phyloP scores from a whole-genome alignment of 2,329 filamentous ascomycete genomes.

The Amesomyces nigricolor region DNA sequence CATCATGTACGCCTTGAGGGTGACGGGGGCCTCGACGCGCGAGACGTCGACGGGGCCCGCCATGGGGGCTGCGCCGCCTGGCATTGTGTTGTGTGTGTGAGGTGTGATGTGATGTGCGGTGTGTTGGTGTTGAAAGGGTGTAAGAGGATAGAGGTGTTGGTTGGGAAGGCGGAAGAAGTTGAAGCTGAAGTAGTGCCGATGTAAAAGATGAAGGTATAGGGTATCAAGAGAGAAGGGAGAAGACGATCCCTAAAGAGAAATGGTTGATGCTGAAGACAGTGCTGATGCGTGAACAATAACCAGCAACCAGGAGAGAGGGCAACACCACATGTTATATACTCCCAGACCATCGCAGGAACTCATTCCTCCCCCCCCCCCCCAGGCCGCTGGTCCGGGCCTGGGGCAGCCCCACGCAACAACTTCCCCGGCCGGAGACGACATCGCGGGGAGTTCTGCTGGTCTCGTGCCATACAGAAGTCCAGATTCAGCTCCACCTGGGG shows the following conservation, averaged over 20 bases:
- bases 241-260: no score
- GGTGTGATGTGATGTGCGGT: no score
- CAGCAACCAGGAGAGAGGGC: not conserved
- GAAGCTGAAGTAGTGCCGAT: no score
- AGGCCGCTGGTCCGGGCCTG: not conserved
- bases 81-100: constrained; percentile 14
- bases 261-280: not conserved
- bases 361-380: not conserved
- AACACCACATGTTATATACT: not conserved
- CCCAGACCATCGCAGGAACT: not conserved
- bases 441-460: constrained; percentile 4
- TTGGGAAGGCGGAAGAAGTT: not conserved
- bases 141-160: not conserved
- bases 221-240: no score
- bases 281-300: not conserved
- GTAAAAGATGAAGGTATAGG: no score
- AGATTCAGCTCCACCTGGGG: not conserved
- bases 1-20: constrained; percentile 53
- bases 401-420: not conserved
- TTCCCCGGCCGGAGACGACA: constrained; percentile 13
- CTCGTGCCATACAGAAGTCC: not conserved
- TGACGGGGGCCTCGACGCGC: constrained; percentile 53
- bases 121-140: not conserved
- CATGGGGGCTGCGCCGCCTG: constrained; percentile 14
- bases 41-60: constrained; percentile 34